Conservation (phyloP, 1,139 yeast genomes). For the Pichia sp. region DNA sequence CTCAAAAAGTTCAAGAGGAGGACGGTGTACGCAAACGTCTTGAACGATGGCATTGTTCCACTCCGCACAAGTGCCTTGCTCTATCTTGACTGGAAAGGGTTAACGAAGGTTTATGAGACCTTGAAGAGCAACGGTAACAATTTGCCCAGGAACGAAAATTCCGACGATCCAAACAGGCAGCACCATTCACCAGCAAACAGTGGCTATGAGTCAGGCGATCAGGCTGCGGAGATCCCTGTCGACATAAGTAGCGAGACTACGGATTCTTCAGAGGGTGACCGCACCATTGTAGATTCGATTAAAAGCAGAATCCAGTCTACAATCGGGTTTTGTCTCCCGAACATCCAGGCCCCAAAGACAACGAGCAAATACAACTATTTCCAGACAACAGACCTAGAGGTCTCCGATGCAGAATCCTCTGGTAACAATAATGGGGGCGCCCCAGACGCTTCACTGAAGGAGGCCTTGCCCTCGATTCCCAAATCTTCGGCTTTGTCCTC, state of each 20-base stretch:
- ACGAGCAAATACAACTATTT: conserved; percentile 33
- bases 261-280: not conserved
- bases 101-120: conserved; percentile 42
- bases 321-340: conserved; percentile 19
- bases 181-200: not conserved
- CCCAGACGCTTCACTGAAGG: not conserved
- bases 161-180: not conserved
- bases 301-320: conserved; percentile 17
- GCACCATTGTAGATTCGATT: conserved; percentile 10
- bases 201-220: conserved; percentile 10
- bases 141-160: conserved; percentile 21
- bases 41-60: conserved; percentile 91
- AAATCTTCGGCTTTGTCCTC: conserved; percentile 79
- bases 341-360: conserved; percentile 20
- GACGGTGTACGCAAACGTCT: conserved; percentile 72
- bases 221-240: conserved; percentile 29
- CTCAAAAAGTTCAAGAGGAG: conserved; percentile 62
- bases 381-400: conserved; percentile 30
- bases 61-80: conserved; percentile 79
- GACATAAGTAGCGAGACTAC: conserved; percentile 15
- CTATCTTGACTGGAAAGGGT: conserved; percentile 70
- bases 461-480: conserved; percentile 36
- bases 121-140: conserved; percentile 36
- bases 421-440: conserved; percentile 7
- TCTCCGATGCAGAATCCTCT: conserved; percentile 11